Conservation (phyloP, 2,329 filamentous ascomycete species). For the Aureobasidium sp. region DNA sequence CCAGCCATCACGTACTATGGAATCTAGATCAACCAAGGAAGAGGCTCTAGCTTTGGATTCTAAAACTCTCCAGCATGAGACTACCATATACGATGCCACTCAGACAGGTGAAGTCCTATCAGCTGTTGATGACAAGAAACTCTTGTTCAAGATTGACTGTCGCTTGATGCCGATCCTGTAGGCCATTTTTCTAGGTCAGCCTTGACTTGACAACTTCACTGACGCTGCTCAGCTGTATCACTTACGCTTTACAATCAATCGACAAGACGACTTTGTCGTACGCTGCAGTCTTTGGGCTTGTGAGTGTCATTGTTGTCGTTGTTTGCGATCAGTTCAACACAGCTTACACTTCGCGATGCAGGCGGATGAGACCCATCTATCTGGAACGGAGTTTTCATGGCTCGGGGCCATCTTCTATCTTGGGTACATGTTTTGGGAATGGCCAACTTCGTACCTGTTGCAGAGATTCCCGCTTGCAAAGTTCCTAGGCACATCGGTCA, state of each 20-base stretch:
- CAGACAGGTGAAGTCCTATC: background rate
- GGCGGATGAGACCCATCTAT: background rate
- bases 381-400: constrained; percentile 47
- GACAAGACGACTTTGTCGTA: constrained; percentile 1
- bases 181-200: background rate
- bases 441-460: constrained; percentile 57
- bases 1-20: background rate
- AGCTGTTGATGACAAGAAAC: background rate
- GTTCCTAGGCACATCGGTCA: constrained; percentile 26
- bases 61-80: background rate
- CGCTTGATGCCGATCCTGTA: background rate
- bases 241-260: background rate
- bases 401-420: constrained; percentile 46
- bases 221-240: background rate
- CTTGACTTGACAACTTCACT: background rate
- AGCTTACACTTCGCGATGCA: background rate
- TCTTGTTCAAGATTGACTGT: background rate
- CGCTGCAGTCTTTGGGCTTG: background rate
- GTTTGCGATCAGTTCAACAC: background rate
- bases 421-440: constrained; percentile 55
- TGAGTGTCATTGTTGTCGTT: background rate
- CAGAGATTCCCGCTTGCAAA: constrained; percentile 60
- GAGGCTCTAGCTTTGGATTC: background rate
- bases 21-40: background rate
- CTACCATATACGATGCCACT: background rate